These are phyloP conservation scores for Avena insularis DNA, from an alignment of 176 grass and related monocot species.

Conservation along the genomic window DNA sequence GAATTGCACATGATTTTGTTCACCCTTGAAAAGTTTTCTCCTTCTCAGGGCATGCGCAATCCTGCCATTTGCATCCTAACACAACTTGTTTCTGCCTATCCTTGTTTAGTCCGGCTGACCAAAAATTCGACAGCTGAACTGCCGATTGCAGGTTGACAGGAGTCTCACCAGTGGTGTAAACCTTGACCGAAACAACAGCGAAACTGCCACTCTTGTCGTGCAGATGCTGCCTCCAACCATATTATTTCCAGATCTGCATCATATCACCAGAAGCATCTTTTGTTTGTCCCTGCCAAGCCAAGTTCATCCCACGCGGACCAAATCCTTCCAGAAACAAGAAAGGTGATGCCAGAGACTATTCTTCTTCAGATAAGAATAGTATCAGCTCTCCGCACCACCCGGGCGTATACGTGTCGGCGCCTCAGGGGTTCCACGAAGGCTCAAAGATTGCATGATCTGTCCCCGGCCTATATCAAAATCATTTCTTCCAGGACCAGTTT, in stretches of 20 bases:
- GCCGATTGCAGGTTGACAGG: background rate
- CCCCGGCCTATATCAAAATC: slow-evolving; percentile 5
- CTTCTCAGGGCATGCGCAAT: background rate
- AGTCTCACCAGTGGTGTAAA: slow-evolving; percentile 17
- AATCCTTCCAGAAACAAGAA: slow-evolving; percentile 43
- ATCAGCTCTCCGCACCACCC: slow-evolving; percentile 16
- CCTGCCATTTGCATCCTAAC: background rate
- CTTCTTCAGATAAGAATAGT: slow-evolving; percentile 49
- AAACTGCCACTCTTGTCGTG: background rate
- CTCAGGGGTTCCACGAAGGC: slow-evolving; percentile 18
- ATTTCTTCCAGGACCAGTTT: slow-evolving; percentile 31
- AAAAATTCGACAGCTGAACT: background rate
- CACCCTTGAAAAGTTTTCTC: background rate
- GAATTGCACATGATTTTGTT: background rate
- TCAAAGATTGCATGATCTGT: slow-evolving; percentile 36
- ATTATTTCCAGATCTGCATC: slow-evolving; percentile 26
- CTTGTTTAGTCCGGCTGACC: background rate
- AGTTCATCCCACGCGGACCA: slow-evolving; percentile 41
- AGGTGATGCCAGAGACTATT: slow-evolving; percentile 29
- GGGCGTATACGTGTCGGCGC: background rate
- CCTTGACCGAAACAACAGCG: slow-evolving; percentile 41
- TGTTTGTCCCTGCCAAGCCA: background rate
- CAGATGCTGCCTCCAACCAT: slow-evolving; percentile 11
- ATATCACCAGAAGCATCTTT: slow-evolving; percentile 27
- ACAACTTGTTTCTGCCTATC: background rate